Conservation (phyloP, 768 basidiomycete species). For the Sporobolomyces roseus region DNA sequence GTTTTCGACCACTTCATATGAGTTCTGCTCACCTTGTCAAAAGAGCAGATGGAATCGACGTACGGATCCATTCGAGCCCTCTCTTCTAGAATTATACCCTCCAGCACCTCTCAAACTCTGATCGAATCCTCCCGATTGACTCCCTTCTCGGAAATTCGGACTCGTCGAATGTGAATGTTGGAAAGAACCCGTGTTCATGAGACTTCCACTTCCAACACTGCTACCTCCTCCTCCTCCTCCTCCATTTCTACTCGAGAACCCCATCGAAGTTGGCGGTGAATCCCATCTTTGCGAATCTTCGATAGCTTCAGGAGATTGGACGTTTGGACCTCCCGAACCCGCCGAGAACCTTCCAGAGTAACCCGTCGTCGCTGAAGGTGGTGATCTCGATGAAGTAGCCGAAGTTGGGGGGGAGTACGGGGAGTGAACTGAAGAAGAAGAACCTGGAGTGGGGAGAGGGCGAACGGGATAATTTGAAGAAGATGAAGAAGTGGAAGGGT, state of each 20-base stretch:
- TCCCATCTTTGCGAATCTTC: slow-evolving; percentile 5
- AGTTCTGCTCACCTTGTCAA: not conserved
- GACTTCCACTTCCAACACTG: not conserved
- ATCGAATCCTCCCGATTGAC: slow-evolving; percentile 2
- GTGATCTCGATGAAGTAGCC: slow-evolving; percentile 3
- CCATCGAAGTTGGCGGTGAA: too few relatives aligned
- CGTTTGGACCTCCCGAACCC: not conserved
- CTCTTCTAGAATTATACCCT: not conserved
- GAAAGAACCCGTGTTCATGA: not conserved
- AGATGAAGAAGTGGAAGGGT: not conserved
- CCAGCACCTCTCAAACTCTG: not conserved
- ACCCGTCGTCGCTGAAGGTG: not conserved
- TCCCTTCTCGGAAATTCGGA: not conserved
- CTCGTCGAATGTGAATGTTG: not conserved
- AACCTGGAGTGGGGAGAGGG: slow-evolving; percentile 10
- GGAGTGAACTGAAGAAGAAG: not conserved
- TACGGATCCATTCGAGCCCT: slow-evolving; percentile 11
- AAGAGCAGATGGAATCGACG: not conserved
- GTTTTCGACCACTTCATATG: not conserved
- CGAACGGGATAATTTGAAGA: slow-evolving; percentile 1
- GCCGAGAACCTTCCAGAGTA: not conserved
- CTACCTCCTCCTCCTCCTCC: too few relatives aligned
- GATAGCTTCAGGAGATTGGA: slow-evolving; percentile 11
- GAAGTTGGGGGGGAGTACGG: slow-evolving; percentile 3
- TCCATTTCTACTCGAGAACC: too few relatives aligned